These are phyloP conservation scores for Penicillium sp. DNA, from an alignment of 2,329 filamentous ascomycete species.

Conservation along the genomic window DNA sequence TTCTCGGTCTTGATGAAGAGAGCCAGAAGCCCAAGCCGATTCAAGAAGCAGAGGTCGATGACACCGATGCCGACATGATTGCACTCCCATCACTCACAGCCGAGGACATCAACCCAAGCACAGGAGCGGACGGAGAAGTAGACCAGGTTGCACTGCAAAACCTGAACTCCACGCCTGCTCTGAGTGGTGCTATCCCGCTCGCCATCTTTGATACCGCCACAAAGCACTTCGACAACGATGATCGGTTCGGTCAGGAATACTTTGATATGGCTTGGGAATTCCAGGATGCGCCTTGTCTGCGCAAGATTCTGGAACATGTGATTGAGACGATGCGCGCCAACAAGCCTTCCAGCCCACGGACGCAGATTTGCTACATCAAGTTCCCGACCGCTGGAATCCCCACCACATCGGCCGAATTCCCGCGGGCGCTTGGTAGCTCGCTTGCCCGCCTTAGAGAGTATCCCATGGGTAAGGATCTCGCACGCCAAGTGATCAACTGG, in stretches of 20 bases:
- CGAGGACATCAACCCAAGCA: conserved; percentile 60
- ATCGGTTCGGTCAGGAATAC: conserved; percentile 69
- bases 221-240: conserved; percentile 70
- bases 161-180: conserved; percentile 70
- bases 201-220: conserved; percentile 86
- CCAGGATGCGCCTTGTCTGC: conserved; percentile 62
- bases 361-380: conserved; percentile 69
- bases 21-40: conserved; percentile 42
- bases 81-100: conserved; percentile 59
- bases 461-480: conserved; percentile 43
- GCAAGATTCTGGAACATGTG: conserved; percentile 71
- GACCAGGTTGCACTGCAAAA: conserved; percentile 61
- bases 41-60: conserved; percentile 39
- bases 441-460: conserved; percentile 62
- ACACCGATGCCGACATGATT: conserved; percentile 57
- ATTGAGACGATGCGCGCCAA: conserved; percentile 60
- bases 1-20: conserved; percentile 60
- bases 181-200: conserved; percentile 89
- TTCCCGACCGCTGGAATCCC: conserved; percentile 68
- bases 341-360: conserved; percentile 62
- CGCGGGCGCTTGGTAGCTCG: conserved; percentile 65
- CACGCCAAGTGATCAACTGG: conserved; percentile 50
- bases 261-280: conserved; percentile 78
- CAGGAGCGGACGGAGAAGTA: conserved; percentile 53
- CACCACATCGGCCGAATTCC: conserved; percentile 67